These are phyloP conservation scores for Schwanniomyces yamadae DNA, from an alignment of 805 yeast genomes.

Conservation along the genomic window DNA sequence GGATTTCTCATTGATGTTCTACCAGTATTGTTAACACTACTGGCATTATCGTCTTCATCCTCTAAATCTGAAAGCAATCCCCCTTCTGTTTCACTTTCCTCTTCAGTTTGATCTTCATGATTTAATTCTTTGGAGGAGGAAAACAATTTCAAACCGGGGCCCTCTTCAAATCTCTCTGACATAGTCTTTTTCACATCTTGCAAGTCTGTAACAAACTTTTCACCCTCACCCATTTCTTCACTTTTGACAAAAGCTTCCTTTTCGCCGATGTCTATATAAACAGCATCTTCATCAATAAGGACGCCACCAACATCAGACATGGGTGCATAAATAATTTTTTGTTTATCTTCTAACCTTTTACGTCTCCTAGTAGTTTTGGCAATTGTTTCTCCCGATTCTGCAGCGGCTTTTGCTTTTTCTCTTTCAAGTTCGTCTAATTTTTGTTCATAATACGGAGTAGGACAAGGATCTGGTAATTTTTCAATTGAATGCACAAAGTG, in stretches of 20 bases:
- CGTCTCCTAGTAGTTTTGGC: conserved; percentile 64
- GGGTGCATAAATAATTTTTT: conserved; percentile 94
- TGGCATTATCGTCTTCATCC: conserved; percentile 32
- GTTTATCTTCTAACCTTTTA: conserved; percentile 89
- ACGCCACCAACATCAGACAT: conserved; percentile 99
- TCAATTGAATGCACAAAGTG: conserved; percentile 72
- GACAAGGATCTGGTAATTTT: conserved; percentile 96
- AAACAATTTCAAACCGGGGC: conserved; percentile 75
- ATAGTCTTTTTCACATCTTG: conserved; percentile 67
- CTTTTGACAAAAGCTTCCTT: conserved; percentile 58
- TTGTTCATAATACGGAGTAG: conserved; percentile 91
- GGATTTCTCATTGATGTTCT: conserved; percentile 65
- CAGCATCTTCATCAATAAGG: conserved; percentile 94
- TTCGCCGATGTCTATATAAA: conserved; percentile 79
- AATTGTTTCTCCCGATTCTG: conserved; percentile 53
- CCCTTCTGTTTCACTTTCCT: conserved; percentile 34
- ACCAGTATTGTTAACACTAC: conserved; percentile 45
- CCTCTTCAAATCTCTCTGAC: conserved; percentile 55
- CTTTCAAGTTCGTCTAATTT: conserved; percentile 77
- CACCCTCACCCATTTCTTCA: conserved; percentile 79
- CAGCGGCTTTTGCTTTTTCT: conserved; percentile 67
- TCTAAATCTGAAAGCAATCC: conserved; percentile 30
- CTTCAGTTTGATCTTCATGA: conserved; percentile 37
- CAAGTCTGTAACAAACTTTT: conserved; percentile 75
- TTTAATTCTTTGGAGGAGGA: conserved; percentile 54